phyloP scores from a whole-genome alignment of 1,284 basidiomycete genomes.

The Ceratobasidium sp. region DNA sequence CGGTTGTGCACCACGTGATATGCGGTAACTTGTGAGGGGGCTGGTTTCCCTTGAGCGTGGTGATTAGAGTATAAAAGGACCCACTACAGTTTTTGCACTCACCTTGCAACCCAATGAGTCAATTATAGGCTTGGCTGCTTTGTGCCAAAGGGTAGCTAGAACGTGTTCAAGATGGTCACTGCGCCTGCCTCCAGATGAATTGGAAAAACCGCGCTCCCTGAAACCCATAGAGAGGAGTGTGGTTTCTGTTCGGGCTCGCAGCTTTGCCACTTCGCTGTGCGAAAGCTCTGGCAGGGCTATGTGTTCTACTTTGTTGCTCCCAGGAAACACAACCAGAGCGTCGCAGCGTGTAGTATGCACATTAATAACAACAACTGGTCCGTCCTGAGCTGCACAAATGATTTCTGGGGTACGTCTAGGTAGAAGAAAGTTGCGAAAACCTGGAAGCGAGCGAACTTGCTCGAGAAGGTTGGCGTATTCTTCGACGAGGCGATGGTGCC shows the following conservation, averaged over 20 bases:
- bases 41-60: neutral
- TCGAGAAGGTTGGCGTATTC: no score
- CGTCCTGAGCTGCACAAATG: neutral
- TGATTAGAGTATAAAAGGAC: no score
- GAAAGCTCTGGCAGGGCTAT: neutral
- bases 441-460: no score
- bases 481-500: no score
- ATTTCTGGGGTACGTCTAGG: neutral
- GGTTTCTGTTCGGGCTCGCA: neutral
- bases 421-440: neutral
- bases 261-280: neutral
- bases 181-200: no score
- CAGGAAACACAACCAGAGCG: neutral
- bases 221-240: neutral
- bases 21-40: neutral
- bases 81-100: no score
- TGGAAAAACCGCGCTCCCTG: neutral
- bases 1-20: slow-evolving; percentile 21
- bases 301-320: neutral
- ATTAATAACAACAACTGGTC: neutral
- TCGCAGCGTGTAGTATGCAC: neutral
- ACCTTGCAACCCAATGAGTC: neutral
- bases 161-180: neutral
- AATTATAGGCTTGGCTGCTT: neutral
- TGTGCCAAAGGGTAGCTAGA: neutral